Evolutionary conservation across 495 filamentous ascomycete species (phyloP), one percentile per base, ranked within the genome.

Genomic region (Hypoxylon intermedium): DNA sequence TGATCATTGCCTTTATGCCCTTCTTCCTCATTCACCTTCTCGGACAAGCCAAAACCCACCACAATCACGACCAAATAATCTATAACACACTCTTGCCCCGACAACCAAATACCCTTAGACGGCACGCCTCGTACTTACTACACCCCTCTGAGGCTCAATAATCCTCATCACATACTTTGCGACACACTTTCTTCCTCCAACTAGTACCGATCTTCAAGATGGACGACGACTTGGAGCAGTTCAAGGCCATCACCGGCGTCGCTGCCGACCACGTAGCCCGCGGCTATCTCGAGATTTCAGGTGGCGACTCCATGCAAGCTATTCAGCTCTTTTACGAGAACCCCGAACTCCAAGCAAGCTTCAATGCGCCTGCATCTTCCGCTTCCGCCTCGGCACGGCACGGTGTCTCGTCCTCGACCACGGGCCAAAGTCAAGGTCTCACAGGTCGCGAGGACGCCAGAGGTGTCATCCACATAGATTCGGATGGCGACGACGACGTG

Each of bases 311-410:
- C 48, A 84, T 88, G 67, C 90, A 94, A 70, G 94, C 94, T 6
- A 85, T 97, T 67, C 84, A 89, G 76, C 87, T 97, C 9, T 98
- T 84, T 77, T 98, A 89, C 73, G 88, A 92, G 56, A 93, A 89
- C 82, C 87, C 73, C 78, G 90, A 77, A 74, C 84, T 71, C 72
- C 85, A 73, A 63, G 85, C 74, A 6, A 69, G 75, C 75, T 62
- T 75, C 71, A 58, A 72, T 69, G 57, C 77, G 67, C 38, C 67
- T 51, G 13, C 76, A 49, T 46, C 73, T 70, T 24, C 76, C 65
- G 48, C 72, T 67, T 34, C 65, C 64, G 15, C 72, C 63, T 31
- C 60, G 0, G 24, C 52, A 2, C 46, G 53, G 19, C 60, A 38
- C 26, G 47, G 45, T 9, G 21, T 58, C 49, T 58, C 61, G 33